Evolutionary conservation across 345 rosid genomes (phyloP), one percentile per base, ranked within the genome.

Genomic region (Geranium brycei): DNA sequence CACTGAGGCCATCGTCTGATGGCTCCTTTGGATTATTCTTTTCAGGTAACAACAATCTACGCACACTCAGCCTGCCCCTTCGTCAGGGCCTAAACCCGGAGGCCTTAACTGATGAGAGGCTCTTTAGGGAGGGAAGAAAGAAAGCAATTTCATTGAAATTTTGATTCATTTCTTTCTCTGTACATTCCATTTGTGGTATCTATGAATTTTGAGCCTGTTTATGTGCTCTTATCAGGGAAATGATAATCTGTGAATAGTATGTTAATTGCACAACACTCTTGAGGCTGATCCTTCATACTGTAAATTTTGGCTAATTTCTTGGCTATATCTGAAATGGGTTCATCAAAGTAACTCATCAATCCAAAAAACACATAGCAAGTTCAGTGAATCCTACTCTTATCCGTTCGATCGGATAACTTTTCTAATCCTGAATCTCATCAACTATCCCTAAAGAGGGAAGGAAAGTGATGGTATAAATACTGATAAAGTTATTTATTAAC

Each of bases 1-100:
- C 41, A 4, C 5, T 31, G 60, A 64, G 59, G 59, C 19, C 53
- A 55, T 61, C 58, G 32, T 68, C 58, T 62, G 63, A 32, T 66
- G 62, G 16, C 64, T 47, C 11, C 11, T 47, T 47, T 2, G 6
- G 47, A 38, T 38, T 38, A 38, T 38, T 38, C 47, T 38, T 38
- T 38, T 38, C 8, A 38, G 11, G 47, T 38, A 5, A 5, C 47
- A 38, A 10, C 47, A 23, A 47, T 47, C 53, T 47, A 6, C 14
- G 53, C 53, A 38, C 14, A 47, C 41, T 35, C 53, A 47, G 53
- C 53, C 47, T 38, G 47, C 47, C 47, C 47, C 47, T 38, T 38
- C 11, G 47, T 38, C 47, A 38, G 47, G 47, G 14, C 47, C 11
- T 4, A 35, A 28, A 31, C 19, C 4, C 35, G 31, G 64, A 59